Base-by-base conservation (phyloP, 345 rosid genomes). In the Triadica sebifera region DNA sequence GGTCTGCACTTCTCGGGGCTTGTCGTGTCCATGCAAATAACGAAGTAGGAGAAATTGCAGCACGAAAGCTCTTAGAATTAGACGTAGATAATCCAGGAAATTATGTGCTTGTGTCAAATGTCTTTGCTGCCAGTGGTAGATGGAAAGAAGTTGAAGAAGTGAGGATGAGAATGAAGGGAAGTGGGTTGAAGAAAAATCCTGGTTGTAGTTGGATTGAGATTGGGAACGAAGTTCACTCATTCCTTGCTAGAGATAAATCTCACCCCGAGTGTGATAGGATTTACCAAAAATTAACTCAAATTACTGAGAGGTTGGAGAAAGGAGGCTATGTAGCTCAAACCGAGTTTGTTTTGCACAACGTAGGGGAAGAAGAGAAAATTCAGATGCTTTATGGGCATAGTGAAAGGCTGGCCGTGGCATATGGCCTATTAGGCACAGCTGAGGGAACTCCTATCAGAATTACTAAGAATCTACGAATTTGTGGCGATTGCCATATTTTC, bases 181-280 rank as follows among this genome's bases (percentile, higher is more conserved):
- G 71, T 57, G 93, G 98, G 62, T 81, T 94, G 85, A 83, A 78
- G 87, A 94, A 92, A 79, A 83, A 62, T 59, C 94, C 98, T n/a
- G 97, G 98, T 71, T 91, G 90, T 78, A 94, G 96, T 82, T 94
- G 96, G 98, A 84, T 90, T 82, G 94, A 90, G 84, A 74, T 90
- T 29, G 83, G 83, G 59, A 87, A 84, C 75, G 84, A 84, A 82
- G 72, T 89, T 73, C 98, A 91, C 80, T 77, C 87, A 19, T 94
- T 91, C 80, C 82, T 77, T 73, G 94, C 97, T 46, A 83, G 94
- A 79, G 98, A 91, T 84, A 91, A 83, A 73, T 88, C 88, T 72
- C 98, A 93, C 77, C 90, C 94, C 19, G 87, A 89, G 68, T 87
- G 82, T 37, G 68, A 74, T 59, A 78, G 75, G 73, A 91, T 91